Evolutionary conservation across 2,329 filamentous ascomycete species (phyloP).

Genomic region (Lachnellula subtilissima): DNA sequence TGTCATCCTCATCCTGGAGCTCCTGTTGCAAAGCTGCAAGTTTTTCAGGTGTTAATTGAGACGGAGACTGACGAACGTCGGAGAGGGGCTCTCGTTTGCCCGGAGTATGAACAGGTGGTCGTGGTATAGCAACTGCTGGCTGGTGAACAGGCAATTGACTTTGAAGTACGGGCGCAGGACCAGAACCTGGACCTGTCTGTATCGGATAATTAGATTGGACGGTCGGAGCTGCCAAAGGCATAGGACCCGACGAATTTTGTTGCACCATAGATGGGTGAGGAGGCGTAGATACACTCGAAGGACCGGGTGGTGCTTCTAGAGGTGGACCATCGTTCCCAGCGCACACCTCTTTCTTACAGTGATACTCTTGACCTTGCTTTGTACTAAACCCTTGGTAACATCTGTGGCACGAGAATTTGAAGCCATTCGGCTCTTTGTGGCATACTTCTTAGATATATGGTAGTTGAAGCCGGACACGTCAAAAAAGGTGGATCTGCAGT

Average conservation of each 20-base stretch:
- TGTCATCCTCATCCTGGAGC: conserved; percentile 16
- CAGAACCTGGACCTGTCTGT: background rate
- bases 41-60: conserved; percentile 19
- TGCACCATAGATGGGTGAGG: background rate
- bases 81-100: conserved; percentile 1
- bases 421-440: conserved; percentile 12
- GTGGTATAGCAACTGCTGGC: background rate
- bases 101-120: conserved; percentile 2
- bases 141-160: background rate
- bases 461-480: conserved; percentile 8
- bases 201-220: background rate
- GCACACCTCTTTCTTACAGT: conserved; percentile 8
- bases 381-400: conserved; percentile 21
- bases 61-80: conserved; percentile 18
- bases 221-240: background rate
- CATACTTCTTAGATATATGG: conserved; percentile 16
- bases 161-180: background rate
- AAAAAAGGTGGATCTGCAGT: conserved; percentile 1
- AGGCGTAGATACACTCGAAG: background rate
- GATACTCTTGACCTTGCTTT: conserved; percentile 22
- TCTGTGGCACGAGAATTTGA: conserved; percentile 15
- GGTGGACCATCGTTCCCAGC: conserved; percentile 1
- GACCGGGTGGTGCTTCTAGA: background rate
- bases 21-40: conserved; percentile 17
- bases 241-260: background rate